Evolutionary conservation across 2,329 filamentous ascomycete species (phyloP), one percentile per base, ranked within the genome.

Genomic region (Tolypocladium pustulatum): DNA sequence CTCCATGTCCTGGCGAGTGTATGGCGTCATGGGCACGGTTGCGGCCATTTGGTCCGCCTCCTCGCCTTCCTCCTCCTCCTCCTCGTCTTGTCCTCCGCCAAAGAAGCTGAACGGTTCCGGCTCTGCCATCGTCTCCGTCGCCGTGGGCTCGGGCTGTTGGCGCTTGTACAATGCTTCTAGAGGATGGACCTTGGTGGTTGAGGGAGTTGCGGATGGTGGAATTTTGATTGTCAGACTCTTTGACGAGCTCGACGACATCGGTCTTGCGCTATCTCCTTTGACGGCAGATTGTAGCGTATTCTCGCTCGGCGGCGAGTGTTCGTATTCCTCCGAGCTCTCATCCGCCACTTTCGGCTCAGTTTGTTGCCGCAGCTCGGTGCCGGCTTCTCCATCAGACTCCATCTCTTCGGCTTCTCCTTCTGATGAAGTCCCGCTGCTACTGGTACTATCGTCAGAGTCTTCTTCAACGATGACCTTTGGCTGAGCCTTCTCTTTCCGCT

Each of bases 141-240:
- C 32, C 62, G 73, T 56, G 66, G 75, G 72, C 4, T 72, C 71
- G 37, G 76, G 71, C 40, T 83, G 80, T 36, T 83, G 73, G 5
- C 84, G 84, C 75, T 97, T 97, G 80, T 95, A 99, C 2, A 97
- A 81, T 0, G 91, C 91, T 76, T 97, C 92, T 1, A 97, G 81
- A 0, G 94, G 93, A 65, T 97, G 93, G 0, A 96, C 77, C 59
- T 73, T 72, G 4, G 75, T 72, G 62, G 81, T 77, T 56, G 73
- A 70, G 0, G 80, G 75, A 7, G 77, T 76, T 57, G 72, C 61
- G 25, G 77, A 74, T 34, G 72, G 74, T 20, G 80, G 79, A 58
- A 83, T 82, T 65, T 79, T 80, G 69, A 86, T 82, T 32, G 77
- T 80, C 51, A 86, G 71, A 65, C 74, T 78, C 60, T 72, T 76